Evolutionary conservation across 768 basidiomycete genomes (phyloP), one percentile per base, ranked within the genome.

Genomic region (Kwoniella heveanensis): DNA sequence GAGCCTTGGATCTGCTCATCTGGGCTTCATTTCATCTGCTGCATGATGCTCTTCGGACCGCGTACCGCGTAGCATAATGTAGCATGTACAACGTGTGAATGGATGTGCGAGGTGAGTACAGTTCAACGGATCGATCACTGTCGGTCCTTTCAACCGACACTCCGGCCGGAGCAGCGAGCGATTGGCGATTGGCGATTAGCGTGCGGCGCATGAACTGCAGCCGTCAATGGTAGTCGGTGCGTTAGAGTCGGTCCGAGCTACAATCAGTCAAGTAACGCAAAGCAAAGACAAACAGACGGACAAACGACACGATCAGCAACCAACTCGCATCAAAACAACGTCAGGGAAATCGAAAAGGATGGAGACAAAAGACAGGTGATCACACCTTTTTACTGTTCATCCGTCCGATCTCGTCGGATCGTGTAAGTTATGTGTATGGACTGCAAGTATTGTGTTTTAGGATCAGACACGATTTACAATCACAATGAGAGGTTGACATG

Each of bases 291-390:
- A 44, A 9, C 39, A 3, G 19, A 9, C 39, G 15, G 19, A 10
- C 39, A 44, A 3, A n/a, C n/a, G n/a, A n/a, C n/a, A n/a, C n/a
- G n/a, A n/a, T n/a, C n/a, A n/a, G n/a, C n/a, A n/a, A n/a, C n/a
- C 15, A 19, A 44, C 19, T 36, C 32, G 7, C 32, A 36, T 36
- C 32, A 36, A 36, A 36, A 36, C 32, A 36, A 36, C 32, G 13
- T 36, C n/a, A n/a, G n/a, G n/a, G n/a, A n/a, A n/a, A n/a, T n/a
- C n/a, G n/a, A n/a, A 19, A 44, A 44, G 39, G 39, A 17, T 44
- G 10, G 19, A 44, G 39, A 57, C 55, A 57, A 27, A 47, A 22
- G 55, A 57, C 55, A 57, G 55, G 55, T 57, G 55, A 56, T 37
- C 47, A 25, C 30, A 21, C 55, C 29, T 57, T 46, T 26, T 44